Base-by-base conservation (phyloP, 495 filamentous ascomycete genomes). In the Penicillium robsamsonii region DNA sequence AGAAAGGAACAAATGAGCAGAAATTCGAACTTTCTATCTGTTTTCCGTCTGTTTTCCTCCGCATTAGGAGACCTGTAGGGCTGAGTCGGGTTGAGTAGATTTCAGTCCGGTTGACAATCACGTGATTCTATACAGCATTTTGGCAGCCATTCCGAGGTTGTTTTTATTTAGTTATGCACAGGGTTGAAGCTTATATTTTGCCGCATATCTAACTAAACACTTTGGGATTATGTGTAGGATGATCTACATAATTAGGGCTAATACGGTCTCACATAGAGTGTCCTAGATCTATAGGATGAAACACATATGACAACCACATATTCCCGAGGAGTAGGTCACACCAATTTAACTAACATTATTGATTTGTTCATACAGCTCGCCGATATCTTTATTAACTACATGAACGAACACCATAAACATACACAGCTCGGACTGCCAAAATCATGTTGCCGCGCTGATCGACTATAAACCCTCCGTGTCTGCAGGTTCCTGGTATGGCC, bases 401-500 rank as follows among this genome's bases (percentile, higher is more conserved):
- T 7, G 35, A 37, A 38, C 15, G 33, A 37, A 15, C 5, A 12
- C 13, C 15, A 8, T 8, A 9, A 9, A 17, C 33, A 35, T 35
- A 15, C 12, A 35, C 33, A 37, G 33, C 13, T 35, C 33, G 15
- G 33, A 35, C 5, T 35, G 13, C 15, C 2, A 7, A 38, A 37
- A 5, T 6, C 13, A 0, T 37, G 4, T 15, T 27, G 25, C 25
- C 25, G 25, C 25, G 4, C 4, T 27, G 25, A 27, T 27, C 25
- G 25, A 12, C 10, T 37, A 38, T 2, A 9, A 9, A 38, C 35
- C 0, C 7, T 38, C 6, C 0, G 35, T 17, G 2, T 46, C 44
- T 13, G 18, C 46, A 38, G 53, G 53, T 50, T 70, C 64, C 62
- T 73, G 60, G 31, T 72, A 75, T n/a, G 71, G 71, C 71, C 68